Evolutionary conservation across 352 stramenopile genomes (phyloP).

Genomic region (Pythium aquatile): DNA sequence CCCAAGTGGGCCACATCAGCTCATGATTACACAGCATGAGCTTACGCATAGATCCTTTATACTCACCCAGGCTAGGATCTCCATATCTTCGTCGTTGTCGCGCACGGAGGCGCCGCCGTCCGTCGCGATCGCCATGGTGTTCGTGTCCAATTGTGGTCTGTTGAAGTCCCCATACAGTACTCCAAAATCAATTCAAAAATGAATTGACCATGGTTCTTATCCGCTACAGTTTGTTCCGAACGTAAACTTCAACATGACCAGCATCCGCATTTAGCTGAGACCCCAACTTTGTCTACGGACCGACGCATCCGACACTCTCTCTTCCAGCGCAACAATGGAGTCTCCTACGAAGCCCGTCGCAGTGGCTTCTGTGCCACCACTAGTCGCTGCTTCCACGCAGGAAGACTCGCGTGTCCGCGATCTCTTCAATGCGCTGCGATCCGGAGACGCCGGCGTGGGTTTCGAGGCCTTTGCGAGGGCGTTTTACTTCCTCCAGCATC

Average conservation of each 20-base stretch:
- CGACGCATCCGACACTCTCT: neutral
- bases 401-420: constrained; percentile 44
- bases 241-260: constrained; percentile 4
- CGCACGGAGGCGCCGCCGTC: neutral
- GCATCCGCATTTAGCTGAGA: neutral
- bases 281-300: neutral
- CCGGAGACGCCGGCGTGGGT: constrained; percentile 49
- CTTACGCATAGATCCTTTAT: neutral
- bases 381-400: constrained; percentile 16
- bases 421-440: constrained; percentile 52
- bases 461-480: constrained; percentile 42
- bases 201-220: constrained; percentile 22
- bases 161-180: constrained; percentile 12
- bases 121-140: neutral
- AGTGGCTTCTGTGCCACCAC: neutral
- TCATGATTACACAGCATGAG: no score
- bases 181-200: constrained; percentile 17
- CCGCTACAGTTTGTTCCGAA: constrained; percentile 8
- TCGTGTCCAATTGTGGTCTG: neutral
- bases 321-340: constrained; percentile 1
- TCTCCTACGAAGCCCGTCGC: neutral
- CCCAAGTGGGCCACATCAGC: constrained; percentile 2
- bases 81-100: constrained; percentile 19
- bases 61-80: constrained; percentile 26
- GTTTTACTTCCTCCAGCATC: constrained; percentile 69